phyloP scores from a whole-genome alignment of 208 protist species.

The Crithidia sp. region DNA sequence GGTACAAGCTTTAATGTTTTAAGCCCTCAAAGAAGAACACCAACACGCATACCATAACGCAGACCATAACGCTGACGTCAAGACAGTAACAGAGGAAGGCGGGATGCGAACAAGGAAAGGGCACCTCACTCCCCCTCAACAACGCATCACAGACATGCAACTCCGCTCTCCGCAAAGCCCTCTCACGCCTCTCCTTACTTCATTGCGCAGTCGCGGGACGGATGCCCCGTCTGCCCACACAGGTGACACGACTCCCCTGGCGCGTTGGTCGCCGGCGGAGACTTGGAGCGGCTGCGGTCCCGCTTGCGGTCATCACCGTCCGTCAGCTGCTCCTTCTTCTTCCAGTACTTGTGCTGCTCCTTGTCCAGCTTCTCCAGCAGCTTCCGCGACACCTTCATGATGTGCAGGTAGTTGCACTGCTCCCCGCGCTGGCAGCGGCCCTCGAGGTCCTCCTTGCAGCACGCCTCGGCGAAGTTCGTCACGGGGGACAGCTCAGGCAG shows the following conservation, averaged over 20 bases:
- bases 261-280: conserved; percentile 6
- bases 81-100: neutral
- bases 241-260: conserved; percentile 62
- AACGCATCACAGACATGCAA: neutral
- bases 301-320: conserved; percentile 51
- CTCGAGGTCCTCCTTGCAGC: conserved; percentile 97
- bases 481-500: conserved; percentile 97
- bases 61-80: too few relatives aligned
- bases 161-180: too few relatives aligned
- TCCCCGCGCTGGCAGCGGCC: conserved; percentile 90
- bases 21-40: too few relatives aligned
- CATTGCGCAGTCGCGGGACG: conserved; percentile 66
- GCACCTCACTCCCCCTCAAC: too few relatives aligned
- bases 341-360: conserved; percentile 87
- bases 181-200: conserved; percentile 36
- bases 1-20: too few relatives aligned
- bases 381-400: conserved; percentile 91
- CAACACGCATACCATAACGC: too few relatives aligned
- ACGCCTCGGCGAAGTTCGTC: conserved; percentile 97
- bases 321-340: conserved; percentile 49
- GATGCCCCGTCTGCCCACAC: conserved; percentile 65
- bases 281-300: conserved; percentile 38
- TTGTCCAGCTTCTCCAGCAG: conserved; percentile 86
- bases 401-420: conserved; percentile 99
- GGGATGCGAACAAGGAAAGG: neutral